These are phyloP conservation scores for Silene uniflora DNA, from an alignment of 148 eudicot genomes.

Conservation along the genomic window DNA sequence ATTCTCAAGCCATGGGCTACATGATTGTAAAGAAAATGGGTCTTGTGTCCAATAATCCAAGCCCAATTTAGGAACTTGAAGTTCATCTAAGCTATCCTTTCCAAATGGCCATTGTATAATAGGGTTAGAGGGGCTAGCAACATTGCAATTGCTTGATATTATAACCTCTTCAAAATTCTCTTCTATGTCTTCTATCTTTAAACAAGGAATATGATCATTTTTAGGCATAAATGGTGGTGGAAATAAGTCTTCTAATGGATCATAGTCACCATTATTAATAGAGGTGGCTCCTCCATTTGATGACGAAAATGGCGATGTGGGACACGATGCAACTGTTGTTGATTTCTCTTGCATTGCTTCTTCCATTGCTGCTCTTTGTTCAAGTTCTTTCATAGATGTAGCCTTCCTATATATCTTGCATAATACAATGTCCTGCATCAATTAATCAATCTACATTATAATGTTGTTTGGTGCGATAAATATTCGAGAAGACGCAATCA, in stretches of 20 bases:
- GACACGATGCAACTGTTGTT: conserved; percentile 11
- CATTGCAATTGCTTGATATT: not conserved
- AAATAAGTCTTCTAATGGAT: conserved; percentile 30
- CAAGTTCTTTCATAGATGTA: conserved; percentile 76
- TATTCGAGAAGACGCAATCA: not conserved
- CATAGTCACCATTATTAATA: not conserved
- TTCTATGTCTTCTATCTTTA: conserved; percentile 21
- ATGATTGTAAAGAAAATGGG: conserved; percentile 26
- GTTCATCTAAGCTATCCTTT: conserved; percentile 36
- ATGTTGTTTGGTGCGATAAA: not conserved
- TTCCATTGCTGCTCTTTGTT: conserved; percentile 73
- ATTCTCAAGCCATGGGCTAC: conserved; percentile 80
- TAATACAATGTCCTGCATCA: conserved; percentile 74
- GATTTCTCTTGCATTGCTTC: conserved; percentile 30
- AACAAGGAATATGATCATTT: conserved; percentile 13
- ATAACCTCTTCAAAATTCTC: conserved; percentile 28
- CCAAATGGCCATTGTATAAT: conserved; percentile 42
- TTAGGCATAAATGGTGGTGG: conserved; percentile 10
- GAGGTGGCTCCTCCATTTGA: conserved; percentile 36
- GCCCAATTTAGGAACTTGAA: conserved; percentile 47
- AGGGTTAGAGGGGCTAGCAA: not conserved
- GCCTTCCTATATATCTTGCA: conserved; percentile 94
- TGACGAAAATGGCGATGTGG: conserved; percentile 41
- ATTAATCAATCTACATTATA: not conserved
- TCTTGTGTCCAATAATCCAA: conserved; percentile 72